These are phyloP conservation scores for Fraxinus velutina DNA, from an alignment of 305 asterid species.

Conservation along the genomic window DNA sequence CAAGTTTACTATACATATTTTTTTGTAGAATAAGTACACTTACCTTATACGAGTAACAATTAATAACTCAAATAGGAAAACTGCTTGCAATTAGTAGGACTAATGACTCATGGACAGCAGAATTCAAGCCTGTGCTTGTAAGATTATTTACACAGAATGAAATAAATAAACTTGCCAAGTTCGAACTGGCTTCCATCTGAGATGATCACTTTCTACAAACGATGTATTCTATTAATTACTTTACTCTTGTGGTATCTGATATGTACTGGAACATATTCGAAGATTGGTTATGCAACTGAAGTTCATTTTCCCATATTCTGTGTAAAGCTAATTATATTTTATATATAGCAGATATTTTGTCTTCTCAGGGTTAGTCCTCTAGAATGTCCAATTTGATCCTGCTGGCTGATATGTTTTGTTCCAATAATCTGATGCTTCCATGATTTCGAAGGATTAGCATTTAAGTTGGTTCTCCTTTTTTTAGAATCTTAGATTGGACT, in stretches of 20 bases:
- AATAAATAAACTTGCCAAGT: not conserved
- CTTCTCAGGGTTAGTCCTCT: not conserved
- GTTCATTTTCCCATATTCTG: not conserved
- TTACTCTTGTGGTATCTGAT: not conserved
- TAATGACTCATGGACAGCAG: not conserved
- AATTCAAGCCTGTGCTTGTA: not conserved
- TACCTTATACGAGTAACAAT: not conserved
- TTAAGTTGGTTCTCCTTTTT: not conserved
- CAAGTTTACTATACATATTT: not conserved
- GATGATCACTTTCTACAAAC: not conserved
- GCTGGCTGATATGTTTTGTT: not conserved
- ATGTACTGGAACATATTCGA: not conserved
- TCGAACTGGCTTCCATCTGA: not conserved
- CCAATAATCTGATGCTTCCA: not conserved
- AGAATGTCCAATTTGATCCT: not conserved
- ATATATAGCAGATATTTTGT: not conserved
- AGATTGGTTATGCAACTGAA: not conserved
- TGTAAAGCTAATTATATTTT: not conserved
- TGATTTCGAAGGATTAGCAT: not conserved
- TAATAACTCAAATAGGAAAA: not conserved
- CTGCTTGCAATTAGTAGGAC: not conserved
- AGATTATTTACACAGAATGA: not conserved
- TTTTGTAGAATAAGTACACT: conserved; percentile 12
- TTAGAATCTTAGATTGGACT: not conserved
- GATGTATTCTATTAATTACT: not conserved